Conservation (phyloP, 2,329 filamentous ascomycete genomes). For the Parastagonospora avenae region DNA sequence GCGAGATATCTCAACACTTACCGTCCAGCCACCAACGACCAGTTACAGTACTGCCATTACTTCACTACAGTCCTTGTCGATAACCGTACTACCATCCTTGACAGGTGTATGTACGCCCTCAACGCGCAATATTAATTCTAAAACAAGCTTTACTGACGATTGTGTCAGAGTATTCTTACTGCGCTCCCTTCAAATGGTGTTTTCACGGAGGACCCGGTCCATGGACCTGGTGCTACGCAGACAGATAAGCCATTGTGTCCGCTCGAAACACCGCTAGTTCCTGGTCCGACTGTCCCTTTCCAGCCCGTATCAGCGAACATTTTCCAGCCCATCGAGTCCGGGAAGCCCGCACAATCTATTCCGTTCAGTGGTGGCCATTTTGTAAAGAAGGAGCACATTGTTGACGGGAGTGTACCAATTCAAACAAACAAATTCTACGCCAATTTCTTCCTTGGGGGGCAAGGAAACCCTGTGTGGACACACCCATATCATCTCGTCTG, state of each 20-base stretch:
- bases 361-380: constrained; percentile 47
- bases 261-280: constrained; percentile 32
- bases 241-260: constrained; percentile 31
- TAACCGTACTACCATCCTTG: constrained; percentile 29
- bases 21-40: constrained; percentile 31
- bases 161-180: constrained; percentile 33
- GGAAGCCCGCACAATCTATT: constrained; percentile 48
- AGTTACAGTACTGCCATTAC: constrained; percentile 37
- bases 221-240: constrained; percentile 21
- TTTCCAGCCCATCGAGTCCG: constrained; percentile 50
- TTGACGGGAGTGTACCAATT: constrained; percentile 54
- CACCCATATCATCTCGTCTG: constrained; percentile 63
- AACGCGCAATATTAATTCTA: too few relatives aligned
- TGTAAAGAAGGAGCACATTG: constrained; percentile 46
- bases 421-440: constrained; percentile 75
- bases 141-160: constrained; percentile 5
- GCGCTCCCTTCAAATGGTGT: constrained; percentile 35
- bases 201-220: constrained; percentile 31
- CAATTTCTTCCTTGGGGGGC: constrained; percentile 79
- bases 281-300: constrained; percentile 28
- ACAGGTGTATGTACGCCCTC: constrained; percentile 33
- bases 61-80: constrained; percentile 33
- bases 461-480: constrained; percentile 72
- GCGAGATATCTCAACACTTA: constrained; percentile 30
- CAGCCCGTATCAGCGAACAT: constrained; percentile 34